Percentiles rank a stretch among this genome's conserved stretches.
These are phyloP conservation scores for Saccharomycopsis babjevae DNA, from an alignment of 805 yeast genomes.

Conservation along the genomic window DNA sequence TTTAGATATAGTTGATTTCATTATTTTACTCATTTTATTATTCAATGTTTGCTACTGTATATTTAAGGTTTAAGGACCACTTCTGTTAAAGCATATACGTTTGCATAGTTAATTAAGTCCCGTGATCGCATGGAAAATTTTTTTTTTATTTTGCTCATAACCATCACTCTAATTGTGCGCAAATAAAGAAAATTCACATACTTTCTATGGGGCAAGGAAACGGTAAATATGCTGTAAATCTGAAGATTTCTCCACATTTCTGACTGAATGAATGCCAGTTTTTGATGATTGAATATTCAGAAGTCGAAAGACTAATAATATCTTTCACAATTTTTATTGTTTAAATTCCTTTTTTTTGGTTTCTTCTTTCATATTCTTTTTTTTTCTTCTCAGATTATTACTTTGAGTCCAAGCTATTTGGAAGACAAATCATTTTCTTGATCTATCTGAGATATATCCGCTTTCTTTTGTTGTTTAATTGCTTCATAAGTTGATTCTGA, in stretches of 20 bases:
- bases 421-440: too few relatives aligned
- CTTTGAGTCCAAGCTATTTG: too few relatives aligned
- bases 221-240: neutral
- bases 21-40: neutral
- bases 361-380: neutral
- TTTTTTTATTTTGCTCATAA: neutral
- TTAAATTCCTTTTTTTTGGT: neutral
- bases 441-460: too few relatives aligned
- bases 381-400: neutral
- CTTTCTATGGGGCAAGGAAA: neutral
- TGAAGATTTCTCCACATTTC: slow-evolving; percentile 1
- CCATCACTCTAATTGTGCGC: neutral
- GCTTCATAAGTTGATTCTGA: too few relatives aligned
- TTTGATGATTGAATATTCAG: neutral
- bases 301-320: neutral
- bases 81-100: too few relatives aligned
- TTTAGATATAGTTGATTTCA: neutral
- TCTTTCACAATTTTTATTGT: neutral
- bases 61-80: neutral
- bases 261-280: neutral
- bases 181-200: neutral
- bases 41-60: neutral
- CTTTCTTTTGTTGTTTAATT: neutral
- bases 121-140: neutral
- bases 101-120: neutral